Percentiles rank a stretch among this genome's conserved stretches.
phyloP scores from a whole-genome alignment of 805 yeast species.

The Metschnikowia baotianmanensis region DNA sequence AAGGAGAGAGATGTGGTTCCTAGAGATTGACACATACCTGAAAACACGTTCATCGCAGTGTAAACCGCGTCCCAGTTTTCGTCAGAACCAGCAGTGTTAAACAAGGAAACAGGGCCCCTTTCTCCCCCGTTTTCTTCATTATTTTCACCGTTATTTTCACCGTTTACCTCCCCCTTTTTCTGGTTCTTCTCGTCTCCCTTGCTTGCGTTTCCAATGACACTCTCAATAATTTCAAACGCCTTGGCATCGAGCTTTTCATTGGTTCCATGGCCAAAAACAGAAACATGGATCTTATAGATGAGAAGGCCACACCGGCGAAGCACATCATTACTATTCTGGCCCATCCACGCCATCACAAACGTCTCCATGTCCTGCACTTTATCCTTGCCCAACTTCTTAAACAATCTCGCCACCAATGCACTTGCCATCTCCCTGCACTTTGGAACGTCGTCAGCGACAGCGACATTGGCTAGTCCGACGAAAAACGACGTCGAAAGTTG shows the following conservation, averaged over 20 bases:
- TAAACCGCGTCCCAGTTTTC: slow-evolving; percentile 79
- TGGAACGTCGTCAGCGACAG: slow-evolving; percentile 72
- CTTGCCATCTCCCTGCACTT: slow-evolving; percentile 85
- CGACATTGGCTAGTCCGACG: slow-evolving; percentile 73
- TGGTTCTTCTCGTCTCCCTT: slow-evolving; percentile 23
- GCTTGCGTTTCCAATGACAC: slow-evolving; percentile 28
- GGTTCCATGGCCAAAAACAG: slow-evolving; percentile 43
- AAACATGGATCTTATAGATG: slow-evolving; percentile 61
- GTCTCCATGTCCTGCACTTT: slow-evolving; percentile 36
- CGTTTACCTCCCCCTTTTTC: background rate
- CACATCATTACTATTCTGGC: slow-evolving; percentile 47
- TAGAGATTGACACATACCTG: slow-evolving; percentile 38
- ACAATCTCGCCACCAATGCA: slow-evolving; percentile 52
- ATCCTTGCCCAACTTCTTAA: slow-evolving; percentile 45
- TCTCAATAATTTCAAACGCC: slow-evolving; percentile 25
- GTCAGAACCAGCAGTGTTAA: slow-evolving; percentile 30
- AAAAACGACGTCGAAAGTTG: slow-evolving; percentile 75
- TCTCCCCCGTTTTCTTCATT: slow-evolving; percentile 7
- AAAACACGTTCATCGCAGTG: slow-evolving; percentile 54
- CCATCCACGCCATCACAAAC: slow-evolving; percentile 60
- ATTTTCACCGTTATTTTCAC: background rate
- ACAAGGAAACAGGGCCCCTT: no score
- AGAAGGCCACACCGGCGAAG: slow-evolving; percentile 73
- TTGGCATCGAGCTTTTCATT: slow-evolving; percentile 40
- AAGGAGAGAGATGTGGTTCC: slow-evolving; percentile 28